Evolutionary conservation across 331 rosid species (phyloP), one percentile per base, ranked within the genome.

Genomic region (Telfairia occidentalis): DNA sequence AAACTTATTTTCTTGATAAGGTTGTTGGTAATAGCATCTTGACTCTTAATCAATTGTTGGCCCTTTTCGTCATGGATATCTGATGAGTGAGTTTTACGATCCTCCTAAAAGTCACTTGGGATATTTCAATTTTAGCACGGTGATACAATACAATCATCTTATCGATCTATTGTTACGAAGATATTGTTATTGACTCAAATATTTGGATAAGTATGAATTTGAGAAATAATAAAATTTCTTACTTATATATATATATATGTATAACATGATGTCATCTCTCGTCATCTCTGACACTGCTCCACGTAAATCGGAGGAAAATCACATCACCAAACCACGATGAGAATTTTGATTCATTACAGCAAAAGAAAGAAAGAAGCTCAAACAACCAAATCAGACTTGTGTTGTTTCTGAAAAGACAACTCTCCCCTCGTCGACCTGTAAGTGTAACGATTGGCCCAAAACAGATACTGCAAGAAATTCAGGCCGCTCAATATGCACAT

Each of bases 401-500:
- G 49, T 19, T 64, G 71, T 35, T 64, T 24, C 48, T 64, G 35
- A 23, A 64, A 23, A 64, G 71, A 19, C 18, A 3, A 49, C 37
- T 38, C 52, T 24, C 23, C 54, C 26, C 19, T 13, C 0, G 76
- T 48, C 78, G 83, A 50, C 77, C 79, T 85, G 57, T 88, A 92
- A 13, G 80, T 77, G 72, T 86, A 89, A 40, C 87, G 84, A 77
- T 71, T 81, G 21, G 92, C 90, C 96, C 91, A 92, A 75, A 87
- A 77, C 77, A 90, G 80, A 78, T 77, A 90, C 40, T 81, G 89
- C 71, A 90, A 9, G 55, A 87, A 90, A 52, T 90, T 92, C 46
- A 92, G 28, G 32, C 84, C 92, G 76, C 95, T 88, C 43, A 92
- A 82, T 4, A 63, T 78, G 80, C 95, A 90, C 90, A 92, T 84